Conservation (phyloP, 2,329 filamentous ascomycete genomes). For the Colletotrichum liriopes region DNA sequence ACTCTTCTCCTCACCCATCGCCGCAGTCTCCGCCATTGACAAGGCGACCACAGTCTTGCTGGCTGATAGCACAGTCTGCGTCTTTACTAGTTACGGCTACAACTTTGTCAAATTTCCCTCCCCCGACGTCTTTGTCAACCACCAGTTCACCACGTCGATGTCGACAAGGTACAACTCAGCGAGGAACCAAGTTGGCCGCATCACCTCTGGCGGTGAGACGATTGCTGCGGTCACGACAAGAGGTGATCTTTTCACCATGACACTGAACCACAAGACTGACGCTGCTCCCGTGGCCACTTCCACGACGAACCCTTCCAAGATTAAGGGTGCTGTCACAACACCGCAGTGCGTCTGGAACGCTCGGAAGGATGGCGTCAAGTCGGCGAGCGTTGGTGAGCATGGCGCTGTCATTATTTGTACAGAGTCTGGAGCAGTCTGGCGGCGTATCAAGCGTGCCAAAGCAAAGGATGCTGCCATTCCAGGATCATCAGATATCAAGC, state of each 20-base stretch:
- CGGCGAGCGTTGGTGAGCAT: conserved; percentile 91
- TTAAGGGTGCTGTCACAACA: conserved; percentile 83
- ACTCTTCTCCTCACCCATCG: conserved; percentile 80
- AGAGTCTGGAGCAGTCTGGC: conserved; percentile 93
- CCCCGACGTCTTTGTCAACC: conserved; percentile 78
- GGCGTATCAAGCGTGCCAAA: conserved; percentile 85
- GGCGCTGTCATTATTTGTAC: conserved; percentile 96
- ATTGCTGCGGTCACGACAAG: conserved; percentile 89
- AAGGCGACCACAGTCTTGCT: conserved; percentile 89
- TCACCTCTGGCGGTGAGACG: conserved; percentile 90
- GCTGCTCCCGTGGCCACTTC: conserved; percentile 74
- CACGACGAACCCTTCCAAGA: conserved; percentile 93
- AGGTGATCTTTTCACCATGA: conserved; percentile 91
- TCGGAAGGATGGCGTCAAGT: conserved; percentile 87
- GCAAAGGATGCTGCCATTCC: conserved; percentile 76
- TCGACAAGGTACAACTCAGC: conserved; percentile 76
- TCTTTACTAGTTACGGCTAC: conserved; percentile 97
- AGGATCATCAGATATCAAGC: conserved; percentile 69
- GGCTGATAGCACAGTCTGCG: conserved; percentile 89
- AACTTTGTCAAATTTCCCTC: conserved; percentile 89
- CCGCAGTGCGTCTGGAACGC: conserved; percentile 92
- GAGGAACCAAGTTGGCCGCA: conserved; percentile 79
- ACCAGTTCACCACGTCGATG: conserved; percentile 77
- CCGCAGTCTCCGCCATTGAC: conserved; percentile 89
- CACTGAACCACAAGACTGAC: conserved; percentile 79